These are phyloP conservation scores for Santalum album DNA, from an alignment of 164 flowering plant genomes.

Conservation along the genomic window DNA sequence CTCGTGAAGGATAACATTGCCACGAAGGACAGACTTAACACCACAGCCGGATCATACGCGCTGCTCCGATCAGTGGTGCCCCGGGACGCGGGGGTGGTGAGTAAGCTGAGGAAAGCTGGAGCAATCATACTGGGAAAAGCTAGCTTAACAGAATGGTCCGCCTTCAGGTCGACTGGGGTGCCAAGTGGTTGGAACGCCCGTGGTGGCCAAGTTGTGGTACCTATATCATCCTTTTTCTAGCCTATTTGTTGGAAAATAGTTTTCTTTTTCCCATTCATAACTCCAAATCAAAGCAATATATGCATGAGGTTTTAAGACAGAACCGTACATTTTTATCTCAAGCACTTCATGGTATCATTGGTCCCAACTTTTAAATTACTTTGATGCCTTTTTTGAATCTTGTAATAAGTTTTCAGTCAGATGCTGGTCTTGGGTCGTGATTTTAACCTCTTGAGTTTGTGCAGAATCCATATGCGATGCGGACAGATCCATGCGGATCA, in stretches of 20 bases:
- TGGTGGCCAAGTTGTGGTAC: constrained; percentile 31
- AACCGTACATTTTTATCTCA: too few relatives aligned
- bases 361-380: too few relatives aligned
- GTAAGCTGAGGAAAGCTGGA: constrained; percentile 34
- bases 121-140: constrained; percentile 44
- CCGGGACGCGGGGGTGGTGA: constrained; percentile 23
- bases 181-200: constrained; percentile 29
- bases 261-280: too few relatives aligned
- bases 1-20: constrained; percentile 43
- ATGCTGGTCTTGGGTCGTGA: too few relatives aligned
- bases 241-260: not conserved
- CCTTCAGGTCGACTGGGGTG: constrained; percentile 5
- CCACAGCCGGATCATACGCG: constrained; percentile 49
- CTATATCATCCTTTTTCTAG: not conserved
- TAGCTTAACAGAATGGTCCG: constrained; percentile 33
- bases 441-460: constrained; percentile 17
- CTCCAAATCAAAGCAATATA: too few relatives aligned
- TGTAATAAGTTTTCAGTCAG: too few relatives aligned
- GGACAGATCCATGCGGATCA: constrained; percentile 25
- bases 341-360: too few relatives aligned
- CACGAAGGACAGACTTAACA: constrained; percentile 40
- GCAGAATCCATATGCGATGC: constrained; percentile 28
- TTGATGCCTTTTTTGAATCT: too few relatives aligned
- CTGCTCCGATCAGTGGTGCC: constrained; percentile 25
- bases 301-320: too few relatives aligned